A percentile compares a stretch with the other conserved stretches of the same genome.
These are phyloP conservation scores for Penicillium odoratum DNA, from an alignment of 495 filamentous ascomycete species.

Conservation along the genomic window DNA sequence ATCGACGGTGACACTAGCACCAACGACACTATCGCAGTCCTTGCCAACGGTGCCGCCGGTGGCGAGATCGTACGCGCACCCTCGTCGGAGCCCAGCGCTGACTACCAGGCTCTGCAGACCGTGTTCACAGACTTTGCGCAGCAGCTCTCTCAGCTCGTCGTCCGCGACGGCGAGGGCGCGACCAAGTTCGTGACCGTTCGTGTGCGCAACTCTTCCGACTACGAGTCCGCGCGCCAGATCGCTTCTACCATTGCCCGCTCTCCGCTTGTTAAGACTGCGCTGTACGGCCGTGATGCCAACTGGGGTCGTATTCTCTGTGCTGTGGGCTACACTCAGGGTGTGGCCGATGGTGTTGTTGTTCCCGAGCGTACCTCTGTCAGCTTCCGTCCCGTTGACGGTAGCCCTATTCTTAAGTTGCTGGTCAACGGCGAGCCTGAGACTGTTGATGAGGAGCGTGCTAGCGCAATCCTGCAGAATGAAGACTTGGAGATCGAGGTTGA, in stretches of 20 bases:
- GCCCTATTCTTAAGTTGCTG: slow-evolving; percentile 75
- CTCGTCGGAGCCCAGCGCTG: slow-evolving; percentile 54
- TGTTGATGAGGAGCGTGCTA: slow-evolving; percentile 87
- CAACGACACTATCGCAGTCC: slow-evolving; percentile 91
- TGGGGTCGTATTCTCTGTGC: slow-evolving; percentile 98
- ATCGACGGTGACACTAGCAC: slow-evolving; percentile 96
- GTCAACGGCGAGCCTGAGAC: slow-evolving; percentile 88
- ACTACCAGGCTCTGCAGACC: slow-evolving; percentile 63
- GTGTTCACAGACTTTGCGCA: slow-evolving; percentile 76
- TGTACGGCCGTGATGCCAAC: slow-evolving; percentile 97
- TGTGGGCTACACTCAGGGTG: slow-evolving; percentile 79
- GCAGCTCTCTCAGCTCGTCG: slow-evolving; percentile 86
- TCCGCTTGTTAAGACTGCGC: slow-evolving; percentile 92
- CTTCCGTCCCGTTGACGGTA: slow-evolving; percentile 85
- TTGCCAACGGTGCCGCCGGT: slow-evolving; percentile 92
- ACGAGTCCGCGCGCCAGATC: slow-evolving; percentile 64
- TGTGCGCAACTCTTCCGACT: slow-evolving; percentile 70
- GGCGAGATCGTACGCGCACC: slow-evolving; percentile 47
- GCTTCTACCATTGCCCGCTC: slow-evolving; percentile 90
- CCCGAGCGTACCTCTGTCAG: slow-evolving; percentile 88
- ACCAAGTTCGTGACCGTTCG: slow-evolving; percentile 96
- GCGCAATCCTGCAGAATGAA: slow-evolving; percentile 81
- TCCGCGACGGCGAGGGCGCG: slow-evolving; percentile 95
- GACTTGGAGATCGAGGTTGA: slow-evolving; percentile 79
- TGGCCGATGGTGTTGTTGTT: slow-evolving; percentile 62